Evolutionary conservation across 768 basidiomycete genomes (phyloP).

Genomic region (Dentipellis fragilis): DNA sequence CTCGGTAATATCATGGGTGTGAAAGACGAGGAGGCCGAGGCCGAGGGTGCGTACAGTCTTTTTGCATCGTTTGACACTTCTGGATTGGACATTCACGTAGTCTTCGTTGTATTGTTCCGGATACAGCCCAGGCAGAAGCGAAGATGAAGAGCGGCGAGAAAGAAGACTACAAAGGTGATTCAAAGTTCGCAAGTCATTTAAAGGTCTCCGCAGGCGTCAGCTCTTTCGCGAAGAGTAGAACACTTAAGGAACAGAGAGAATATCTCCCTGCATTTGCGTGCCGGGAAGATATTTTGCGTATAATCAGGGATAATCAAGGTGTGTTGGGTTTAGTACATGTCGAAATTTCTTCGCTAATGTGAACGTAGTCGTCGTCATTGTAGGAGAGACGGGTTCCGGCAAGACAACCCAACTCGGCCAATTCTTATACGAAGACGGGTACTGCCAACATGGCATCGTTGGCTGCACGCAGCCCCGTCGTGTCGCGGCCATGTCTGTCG

Average conservation of each 20-base stretch:
- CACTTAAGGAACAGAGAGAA: slow-evolving; percentile 90
- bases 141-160: slow-evolving; percentile 40
- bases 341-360: neutral
- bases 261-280: slow-evolving; percentile 97
- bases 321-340: slow-evolving; percentile 7
- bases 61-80: slow-evolving; percentile 17
- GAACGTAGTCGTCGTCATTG: slow-evolving; percentile 73
- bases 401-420: slow-evolving; percentile 96
- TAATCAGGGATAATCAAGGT: slow-evolving; percentile 94
- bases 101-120: slow-evolving; percentile 21
- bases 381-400: slow-evolving; percentile 99
- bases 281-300: slow-evolving; percentile 82
- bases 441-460: slow-evolving; percentile 79
- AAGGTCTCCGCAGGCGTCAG: slow-evolving; percentile 73
- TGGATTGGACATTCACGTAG: slow-evolving; percentile 78
- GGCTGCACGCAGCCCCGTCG: slow-evolving; percentile 98
- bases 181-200: slow-evolving; percentile 93
- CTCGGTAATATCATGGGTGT: slow-evolving; percentile 99
- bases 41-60: slow-evolving; percentile 58
- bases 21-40: slow-evolving; percentile 87
- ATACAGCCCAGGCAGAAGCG: slow-evolving; percentile 38
- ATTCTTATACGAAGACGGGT: slow-evolving; percentile 96
- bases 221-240: slow-evolving; percentile 69
- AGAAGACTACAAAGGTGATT: slow-evolving; percentile 83
- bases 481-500: slow-evolving; percentile 99